Base-by-base conservation (phyloP, 225 moss, liverwort and hornwort genomes). In the Thuidium tamariscinum region DNA sequence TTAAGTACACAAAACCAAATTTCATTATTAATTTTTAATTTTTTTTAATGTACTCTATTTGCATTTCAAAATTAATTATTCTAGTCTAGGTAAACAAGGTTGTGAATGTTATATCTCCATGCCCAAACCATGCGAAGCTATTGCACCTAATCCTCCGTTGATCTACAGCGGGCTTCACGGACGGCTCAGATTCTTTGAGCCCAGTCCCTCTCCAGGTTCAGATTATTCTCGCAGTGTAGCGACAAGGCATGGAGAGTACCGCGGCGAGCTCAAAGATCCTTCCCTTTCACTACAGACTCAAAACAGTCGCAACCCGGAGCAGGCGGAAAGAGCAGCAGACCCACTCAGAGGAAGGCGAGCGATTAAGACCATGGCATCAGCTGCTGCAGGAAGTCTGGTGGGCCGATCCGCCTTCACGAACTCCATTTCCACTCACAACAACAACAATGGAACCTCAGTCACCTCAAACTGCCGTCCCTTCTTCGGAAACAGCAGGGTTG, bases 401-500 rank as follows among this genome's bases (percentile, higher is more conserved):
- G 51, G 26, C 10, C 91, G 78, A 91, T 91, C 91, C 56, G 81
- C 81, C 56, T 32, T 85, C 32, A 67, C 87, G 82, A 83, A 73
- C 52, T 59, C 82, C 23, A 55, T 79, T 84, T 52, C 69, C 41
- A 68, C 76, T 79, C 46, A 68, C 67, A 82, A 10, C 44, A 30
- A 5, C 64, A 46, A 51, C 26, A 59, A 46, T 87, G 85, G 80
- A 14, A 48, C 66, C 19, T 80, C 80, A 46, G 54, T 82, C 36
- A 48, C 42, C 20, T 23, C 20, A 41, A 70, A 52, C 64, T 85
- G 89, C 79, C 73, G 77, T 73, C 83, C 90, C 29, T 90, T 89
- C 85, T 81, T 87, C 52, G 90, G 92, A 67, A 63, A 34, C 52
- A 81, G 85, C 85, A 91, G 90, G 44, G 87, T 88, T 59, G 85